Base-by-base conservation (phyloP, 345 rosid species). In the Erysimum cheiranthoides region DNA sequence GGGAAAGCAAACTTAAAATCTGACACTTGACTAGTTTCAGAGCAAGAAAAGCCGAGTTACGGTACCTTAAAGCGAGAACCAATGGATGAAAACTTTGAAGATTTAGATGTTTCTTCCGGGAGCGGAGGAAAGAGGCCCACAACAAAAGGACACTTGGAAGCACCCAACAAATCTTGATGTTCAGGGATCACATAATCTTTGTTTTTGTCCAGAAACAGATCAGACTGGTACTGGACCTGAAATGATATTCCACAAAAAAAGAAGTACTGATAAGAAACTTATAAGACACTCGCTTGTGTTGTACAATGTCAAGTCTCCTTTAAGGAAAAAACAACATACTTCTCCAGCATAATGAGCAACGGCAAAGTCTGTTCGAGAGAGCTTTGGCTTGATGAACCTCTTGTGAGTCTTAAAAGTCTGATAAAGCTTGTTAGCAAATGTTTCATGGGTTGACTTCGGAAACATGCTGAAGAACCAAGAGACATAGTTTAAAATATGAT, bases 361-460 rank as follows among this genome's bases (percentile, higher is more conserved):
- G 38, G 93, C 84, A 74, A 93, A 93, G 86, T 91, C 98, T 16
- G 98, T 93, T 50, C 98, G 93, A 30, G 98, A 93, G 61, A 93
- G 74, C 76, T 93, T 91, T 59, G 98, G 98, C 80, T 93, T 93
- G 83, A 93, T 80, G 78, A 93, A 93, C n/a, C 98, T 88, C 90
- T 93, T 91, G 86, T 90, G 87, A 50, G 1, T 45, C 79, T 88
- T 91, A 75, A 91, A 93, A 56, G 96, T 93, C 86, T 93, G 98
- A 73, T 93, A 93, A 34, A 93, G 94, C 87, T 88, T 93, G 71
- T 91, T 90, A 0, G 97, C 71, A 80, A 93, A 93, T 46, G 98
- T 93, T 81, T 93, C 98, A 50, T 93, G 98, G 4, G 98, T 93
- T 61, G 98, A 93, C 82, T 93, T 93, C 4, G 98, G 98, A 74